A percentile compares a stretch with the other conserved stretches of the same genome.
Conservation (phyloP, 257 asterid genomes). For the Capsicum rhomboideum region DNA sequence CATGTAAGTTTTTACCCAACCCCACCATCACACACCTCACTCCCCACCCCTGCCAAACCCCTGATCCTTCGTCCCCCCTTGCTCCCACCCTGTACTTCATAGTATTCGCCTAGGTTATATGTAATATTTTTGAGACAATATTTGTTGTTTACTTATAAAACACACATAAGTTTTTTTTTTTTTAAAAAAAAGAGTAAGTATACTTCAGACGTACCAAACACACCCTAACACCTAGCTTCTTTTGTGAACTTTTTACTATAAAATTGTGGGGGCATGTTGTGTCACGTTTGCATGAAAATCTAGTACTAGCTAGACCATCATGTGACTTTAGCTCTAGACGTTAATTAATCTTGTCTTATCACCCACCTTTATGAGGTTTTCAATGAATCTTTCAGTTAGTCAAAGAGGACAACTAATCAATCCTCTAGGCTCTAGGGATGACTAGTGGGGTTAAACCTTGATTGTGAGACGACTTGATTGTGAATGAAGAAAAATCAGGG, state of each 20-base stretch:
- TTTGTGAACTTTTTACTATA: neutral
- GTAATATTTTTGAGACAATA: neutral
- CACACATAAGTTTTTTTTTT: no score
- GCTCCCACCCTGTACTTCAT: neutral
- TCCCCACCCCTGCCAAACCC: neutral
- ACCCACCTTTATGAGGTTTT: neutral
- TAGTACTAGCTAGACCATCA: neutral
- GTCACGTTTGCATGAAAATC: neutral
- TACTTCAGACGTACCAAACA: neutral
- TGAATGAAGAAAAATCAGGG: neutral
- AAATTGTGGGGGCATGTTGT: neutral
- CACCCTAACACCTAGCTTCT: neutral
- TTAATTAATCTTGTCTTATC: neutral
- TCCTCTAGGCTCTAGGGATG: neutral
- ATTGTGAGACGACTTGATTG: neutral
- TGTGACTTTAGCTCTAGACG: neutral
- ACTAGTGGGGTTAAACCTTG: neutral
- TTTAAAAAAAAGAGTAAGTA: neutral
- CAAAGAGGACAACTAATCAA: neutral
- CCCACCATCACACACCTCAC: no score
- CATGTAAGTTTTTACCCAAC: neutral
- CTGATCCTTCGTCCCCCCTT: neutral
- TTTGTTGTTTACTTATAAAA: no score
- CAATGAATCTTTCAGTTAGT: neutral
- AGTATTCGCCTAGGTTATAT: neutral